Evolutionary conservation across 805 yeast species (phyloP).

Genomic region (Kluyveromyces dobzhanskii): DNA sequence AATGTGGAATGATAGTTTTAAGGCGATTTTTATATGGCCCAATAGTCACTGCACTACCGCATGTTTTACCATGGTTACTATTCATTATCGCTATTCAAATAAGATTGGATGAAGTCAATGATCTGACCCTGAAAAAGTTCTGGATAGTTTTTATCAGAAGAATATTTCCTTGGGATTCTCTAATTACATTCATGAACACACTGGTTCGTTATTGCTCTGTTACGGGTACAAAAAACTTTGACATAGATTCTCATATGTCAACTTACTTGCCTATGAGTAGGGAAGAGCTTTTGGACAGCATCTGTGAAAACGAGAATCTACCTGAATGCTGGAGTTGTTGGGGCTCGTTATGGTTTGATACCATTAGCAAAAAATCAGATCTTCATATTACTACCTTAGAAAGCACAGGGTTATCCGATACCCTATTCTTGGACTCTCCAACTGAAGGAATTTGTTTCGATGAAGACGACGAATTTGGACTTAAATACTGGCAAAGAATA

Average conservation of each 20-base stretch:
- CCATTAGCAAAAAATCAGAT: constrained; percentile 44
- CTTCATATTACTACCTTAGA: constrained; percentile 33
- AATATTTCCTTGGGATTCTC: constrained; percentile 60
- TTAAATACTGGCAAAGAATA: constrained; percentile 28
- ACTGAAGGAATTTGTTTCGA: constrained; percentile 49
- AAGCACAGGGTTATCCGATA: constrained; percentile 50
- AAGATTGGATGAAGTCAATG: constrained; percentile 33
- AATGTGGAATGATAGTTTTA: constrained; percentile 60
- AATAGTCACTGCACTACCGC: constrained; percentile 55
- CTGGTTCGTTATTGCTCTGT: constrained; percentile 32
- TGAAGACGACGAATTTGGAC: constrained; percentile 28
- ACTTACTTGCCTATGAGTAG: constrained; percentile 20
- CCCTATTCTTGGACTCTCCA: constrained; percentile 54
- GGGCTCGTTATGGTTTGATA: constrained; percentile 78
- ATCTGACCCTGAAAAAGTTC: constrained; percentile 15
- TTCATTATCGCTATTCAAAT: constrained; percentile 58
- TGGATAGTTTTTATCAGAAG: constrained; percentile 35
- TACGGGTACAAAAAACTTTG: constrained; percentile 14
- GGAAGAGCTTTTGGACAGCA: constrained; percentile 39
- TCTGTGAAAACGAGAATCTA: constrained; percentile 51
- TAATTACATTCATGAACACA: constrained; percentile 57
- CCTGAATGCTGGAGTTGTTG: constrained; percentile 80
- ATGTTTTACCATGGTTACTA: constrained; percentile 69
- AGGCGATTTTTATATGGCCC: constrained; percentile 66
- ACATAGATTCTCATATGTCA: constrained; percentile 18